phyloP scores from a whole-genome alignment of 306 rosid genomes.

The Cajanus cajan region DNA sequence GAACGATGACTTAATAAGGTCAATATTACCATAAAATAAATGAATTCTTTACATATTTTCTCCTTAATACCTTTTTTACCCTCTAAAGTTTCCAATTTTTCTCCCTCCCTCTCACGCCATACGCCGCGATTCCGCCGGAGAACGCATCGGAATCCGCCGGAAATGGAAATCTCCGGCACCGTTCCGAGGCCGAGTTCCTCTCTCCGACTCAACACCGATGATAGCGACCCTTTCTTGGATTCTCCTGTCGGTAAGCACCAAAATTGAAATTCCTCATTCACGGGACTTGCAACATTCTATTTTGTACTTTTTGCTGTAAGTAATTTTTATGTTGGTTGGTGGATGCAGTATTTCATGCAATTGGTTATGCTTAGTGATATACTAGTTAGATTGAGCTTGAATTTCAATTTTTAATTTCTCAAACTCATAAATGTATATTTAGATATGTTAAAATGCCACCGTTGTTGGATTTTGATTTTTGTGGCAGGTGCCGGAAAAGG shows the following conservation, averaged over 20 bases:
- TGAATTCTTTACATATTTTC: slow-evolving; percentile 32
- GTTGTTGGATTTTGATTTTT: slow-evolving; percentile 21
- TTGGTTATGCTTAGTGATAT: not conserved
- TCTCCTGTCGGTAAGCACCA: slow-evolving; percentile 46
- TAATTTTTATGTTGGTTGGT: not conserved
- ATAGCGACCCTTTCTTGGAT: slow-evolving; percentile 43
- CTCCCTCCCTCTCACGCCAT: not conserved
- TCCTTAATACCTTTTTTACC: slow-evolving; percentile 53
- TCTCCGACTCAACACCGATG: slow-evolving; percentile 36
- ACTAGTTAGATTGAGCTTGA: not conserved
- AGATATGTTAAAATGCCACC: not conserved
- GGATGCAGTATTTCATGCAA: not conserved
- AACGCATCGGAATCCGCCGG: slow-evolving; percentile 38
- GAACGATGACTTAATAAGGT: not conserved
- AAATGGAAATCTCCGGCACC: slow-evolving; percentile 47
- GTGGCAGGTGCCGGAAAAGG: slow-evolving; percentile 64
- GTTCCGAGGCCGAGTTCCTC: slow-evolving; percentile 48
- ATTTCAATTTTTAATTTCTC: not conserved
- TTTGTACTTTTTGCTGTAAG: not conserved
- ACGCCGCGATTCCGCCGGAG: slow-evolving; percentile 36
- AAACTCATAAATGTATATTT: not conserved
- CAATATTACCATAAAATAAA: not conserved
- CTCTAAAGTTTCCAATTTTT: slow-evolving; percentile 29
- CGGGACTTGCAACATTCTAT: not conserved
- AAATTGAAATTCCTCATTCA: not conserved